A percentile compares a stretch with the other conserved stretches of the same genome.
Conservation (phyloP, 352 stramenopile species). For the Phytopythium vexans region DNA sequence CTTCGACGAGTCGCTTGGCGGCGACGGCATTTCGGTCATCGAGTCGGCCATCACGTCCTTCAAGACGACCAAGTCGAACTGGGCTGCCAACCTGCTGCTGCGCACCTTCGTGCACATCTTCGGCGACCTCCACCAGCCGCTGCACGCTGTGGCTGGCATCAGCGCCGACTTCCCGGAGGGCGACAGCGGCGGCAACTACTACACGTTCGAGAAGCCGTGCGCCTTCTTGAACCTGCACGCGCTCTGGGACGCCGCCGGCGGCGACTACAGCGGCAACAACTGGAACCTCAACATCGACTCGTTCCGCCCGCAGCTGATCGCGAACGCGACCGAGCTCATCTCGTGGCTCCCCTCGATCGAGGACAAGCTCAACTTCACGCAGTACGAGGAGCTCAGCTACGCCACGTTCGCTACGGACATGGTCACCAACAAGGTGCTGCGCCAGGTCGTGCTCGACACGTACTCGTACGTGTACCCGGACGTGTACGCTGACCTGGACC, state of each 20-base stretch:
- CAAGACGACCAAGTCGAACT: constrained; percentile 58
- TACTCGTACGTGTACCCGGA: constrained; percentile 40
- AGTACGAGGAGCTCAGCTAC: constrained; percentile 38
- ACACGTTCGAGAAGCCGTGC: constrained; percentile 47
- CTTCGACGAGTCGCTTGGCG: constrained; percentile 50
- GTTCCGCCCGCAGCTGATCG: constrained; percentile 20
- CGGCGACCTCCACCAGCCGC: constrained; percentile 56
- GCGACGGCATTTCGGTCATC: constrained; percentile 38
- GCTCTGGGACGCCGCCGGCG: constrained; percentile 57
- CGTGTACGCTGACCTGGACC: constrained; percentile 37
- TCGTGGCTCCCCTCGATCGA: constrained; percentile 21
- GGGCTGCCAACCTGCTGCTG: constrained; percentile 54
- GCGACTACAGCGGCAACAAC: constrained; percentile 48
- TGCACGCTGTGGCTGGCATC: constrained; percentile 51
- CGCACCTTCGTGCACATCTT: constrained; percentile 75
- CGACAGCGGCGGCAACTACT: constrained; percentile 58
- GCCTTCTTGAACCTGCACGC: constrained; percentile 61
- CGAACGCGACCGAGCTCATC: constrained; percentile 49
- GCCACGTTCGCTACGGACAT: constrained; percentile 26
- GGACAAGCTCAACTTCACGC: constrained; percentile 34
- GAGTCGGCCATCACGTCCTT: constrained; percentile 45
- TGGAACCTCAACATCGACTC: constrained; percentile 32
- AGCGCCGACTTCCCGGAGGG: constrained; percentile 40
- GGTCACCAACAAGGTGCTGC: constrained; percentile 22
- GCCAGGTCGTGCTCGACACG: constrained; percentile 36